A percentile compares a stretch with the other conserved stretches of the same genome.
These are phyloP conservation scores for Parmelia sp. DNA, from an alignment of 495 filamentous ascomycete genomes.

Conservation along the genomic window DNA sequence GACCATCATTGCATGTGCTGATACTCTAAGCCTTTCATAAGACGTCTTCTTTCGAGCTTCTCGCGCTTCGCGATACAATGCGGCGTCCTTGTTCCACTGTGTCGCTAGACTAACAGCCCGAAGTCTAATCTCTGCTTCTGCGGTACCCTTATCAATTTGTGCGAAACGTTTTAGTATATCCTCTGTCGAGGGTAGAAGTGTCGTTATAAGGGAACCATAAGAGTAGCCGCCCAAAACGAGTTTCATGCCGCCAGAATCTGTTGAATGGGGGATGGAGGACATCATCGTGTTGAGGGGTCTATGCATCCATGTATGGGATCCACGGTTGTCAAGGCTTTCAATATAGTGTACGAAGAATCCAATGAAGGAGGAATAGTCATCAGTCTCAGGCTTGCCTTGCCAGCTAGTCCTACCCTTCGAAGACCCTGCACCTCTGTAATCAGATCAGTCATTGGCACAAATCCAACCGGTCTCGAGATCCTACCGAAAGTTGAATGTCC, in stretches of 20 bases:
- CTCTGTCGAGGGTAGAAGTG: slow-evolving; percentile 57
- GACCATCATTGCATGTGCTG: slow-evolving; percentile 11
- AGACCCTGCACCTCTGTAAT: slow-evolving; percentile 63
- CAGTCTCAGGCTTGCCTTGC: slow-evolving; percentile 71
- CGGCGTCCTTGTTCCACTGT: slow-evolving; percentile 41
- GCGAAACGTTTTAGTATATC: slow-evolving; percentile 55
- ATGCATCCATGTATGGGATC: not conserved
- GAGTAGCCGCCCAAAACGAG: slow-evolving; percentile 80
- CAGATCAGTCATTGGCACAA: not conserved
- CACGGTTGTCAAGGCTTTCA: slow-evolving; percentile 32
- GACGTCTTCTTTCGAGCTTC: slow-evolving; percentile 18
- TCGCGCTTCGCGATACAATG: slow-evolving; percentile 27
- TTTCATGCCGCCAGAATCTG: slow-evolving; percentile 9
- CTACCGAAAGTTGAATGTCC: slow-evolving; percentile 90
- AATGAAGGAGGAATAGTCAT: slow-evolving; percentile 73
- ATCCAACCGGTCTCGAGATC: slow-evolving; percentile 5
- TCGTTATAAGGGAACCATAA: slow-evolving; percentile 78
- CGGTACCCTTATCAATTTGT: slow-evolving; percentile 41
- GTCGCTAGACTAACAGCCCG: slow-evolving; percentile 58
- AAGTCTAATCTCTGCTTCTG: slow-evolving; percentile 57
- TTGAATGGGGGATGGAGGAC: not conserved
- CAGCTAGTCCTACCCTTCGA: slow-evolving; percentile 77
- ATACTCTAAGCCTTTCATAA: slow-evolving; percentile 2
- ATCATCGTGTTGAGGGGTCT: not conserved
- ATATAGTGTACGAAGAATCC: slow-evolving; percentile 72